Evolutionary conservation across 2,329 filamentous ascomycete genomes (phyloP).

Genomic region (Fusarium sp.): DNA sequence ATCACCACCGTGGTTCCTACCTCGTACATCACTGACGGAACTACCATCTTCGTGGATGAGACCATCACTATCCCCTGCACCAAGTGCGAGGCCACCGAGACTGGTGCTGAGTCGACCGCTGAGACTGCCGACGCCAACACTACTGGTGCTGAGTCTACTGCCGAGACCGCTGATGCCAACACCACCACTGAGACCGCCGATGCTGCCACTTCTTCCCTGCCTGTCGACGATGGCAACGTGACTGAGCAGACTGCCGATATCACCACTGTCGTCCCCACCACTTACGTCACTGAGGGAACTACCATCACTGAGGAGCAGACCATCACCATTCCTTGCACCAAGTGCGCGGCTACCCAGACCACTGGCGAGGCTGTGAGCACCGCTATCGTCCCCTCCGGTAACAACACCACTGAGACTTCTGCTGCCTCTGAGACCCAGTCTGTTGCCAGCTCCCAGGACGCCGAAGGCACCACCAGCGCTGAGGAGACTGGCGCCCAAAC

Average conservation of each 20-base stretch:
- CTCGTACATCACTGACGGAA: slow-evolving; percentile 32
- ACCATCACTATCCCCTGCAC: slow-evolving; percentile 38
- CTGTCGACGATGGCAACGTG: neutral
- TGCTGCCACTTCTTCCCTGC: neutral
- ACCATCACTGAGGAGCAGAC: slow-evolving; percentile 35
- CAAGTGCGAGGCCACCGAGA: slow-evolving; percentile 24
- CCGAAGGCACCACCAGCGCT: slow-evolving; percentile 8
- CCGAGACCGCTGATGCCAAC: slow-evolving; percentile 19
- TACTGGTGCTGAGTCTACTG: neutral
- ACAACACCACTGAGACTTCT: slow-evolving; percentile 19
- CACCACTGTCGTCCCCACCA: slow-evolving; percentile 33
- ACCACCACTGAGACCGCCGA: slow-evolving; percentile 15
- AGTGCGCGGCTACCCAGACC: slow-evolving; percentile 24
- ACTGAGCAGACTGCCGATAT: slow-evolving; percentile 27
- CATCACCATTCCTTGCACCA: slow-evolving; percentile 36
- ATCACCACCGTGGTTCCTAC: slow-evolving; percentile 32
- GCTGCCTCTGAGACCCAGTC: slow-evolving; percentile 18
- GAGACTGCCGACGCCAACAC: slow-evolving; percentile 12
- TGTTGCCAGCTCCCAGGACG: slow-evolving; percentile 16
- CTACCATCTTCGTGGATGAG: slow-evolving; percentile 33
- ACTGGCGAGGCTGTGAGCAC: slow-evolving; percentile 17
- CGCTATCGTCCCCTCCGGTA: neutral
- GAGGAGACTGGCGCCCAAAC: slow-evolving; percentile 23
- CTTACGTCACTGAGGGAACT: slow-evolving; percentile 34
- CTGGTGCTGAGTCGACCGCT: slow-evolving; percentile 15